Conservation (phyloP, 2,329 filamentous ascomycete species). For the Fonsecaea monophora region DNA sequence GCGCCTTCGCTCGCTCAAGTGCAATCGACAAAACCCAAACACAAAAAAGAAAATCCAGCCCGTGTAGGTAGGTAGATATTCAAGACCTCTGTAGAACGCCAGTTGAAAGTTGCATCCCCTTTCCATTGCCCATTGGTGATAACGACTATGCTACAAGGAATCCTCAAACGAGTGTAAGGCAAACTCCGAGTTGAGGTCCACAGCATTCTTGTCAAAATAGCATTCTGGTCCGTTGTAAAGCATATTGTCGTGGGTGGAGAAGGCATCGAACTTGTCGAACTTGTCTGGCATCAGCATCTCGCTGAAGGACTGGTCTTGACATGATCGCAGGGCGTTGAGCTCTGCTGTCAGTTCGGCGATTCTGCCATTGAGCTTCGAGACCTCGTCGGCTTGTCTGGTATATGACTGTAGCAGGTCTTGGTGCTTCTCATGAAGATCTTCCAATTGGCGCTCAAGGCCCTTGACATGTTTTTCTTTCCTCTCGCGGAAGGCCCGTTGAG, state of each 20-base stretch:
- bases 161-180: conserved; percentile 39
- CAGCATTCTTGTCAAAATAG: conserved; percentile 40
- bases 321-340: conserved; percentile 37
- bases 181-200: conserved; percentile 40
- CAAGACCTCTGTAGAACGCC: conserved; percentile 21
- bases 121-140: not conserved
- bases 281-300: conserved; percentile 41
- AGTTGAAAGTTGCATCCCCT: not conserved
- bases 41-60: conserved; percentile 13
- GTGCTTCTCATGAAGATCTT: conserved; percentile 60
- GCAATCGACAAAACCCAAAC: conserved; percentile 23
- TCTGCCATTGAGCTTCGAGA: conserved; percentile 40
- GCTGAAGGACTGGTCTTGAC: conserved; percentile 38
- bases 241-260: conserved; percentile 38
- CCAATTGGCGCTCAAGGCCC: conserved; percentile 79
- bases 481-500: conserved; percentile 90
- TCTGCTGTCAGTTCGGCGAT: conserved; percentile 42
- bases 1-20: conserved; percentile 27
- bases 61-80: conserved; percentile 23
- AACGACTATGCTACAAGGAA: conserved; percentile 29
- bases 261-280: conserved; percentile 42
- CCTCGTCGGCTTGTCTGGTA: conserved; percentile 43
- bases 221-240: conserved; percentile 38
- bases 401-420: conserved; percentile 45
- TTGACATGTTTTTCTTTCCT: conserved; percentile 92